A percentile compares a stretch with the other conserved stretches of the same genome.
Conservation (phyloP, 2,329 filamentous ascomycete species). For the Anisogramma anomala region DNA sequence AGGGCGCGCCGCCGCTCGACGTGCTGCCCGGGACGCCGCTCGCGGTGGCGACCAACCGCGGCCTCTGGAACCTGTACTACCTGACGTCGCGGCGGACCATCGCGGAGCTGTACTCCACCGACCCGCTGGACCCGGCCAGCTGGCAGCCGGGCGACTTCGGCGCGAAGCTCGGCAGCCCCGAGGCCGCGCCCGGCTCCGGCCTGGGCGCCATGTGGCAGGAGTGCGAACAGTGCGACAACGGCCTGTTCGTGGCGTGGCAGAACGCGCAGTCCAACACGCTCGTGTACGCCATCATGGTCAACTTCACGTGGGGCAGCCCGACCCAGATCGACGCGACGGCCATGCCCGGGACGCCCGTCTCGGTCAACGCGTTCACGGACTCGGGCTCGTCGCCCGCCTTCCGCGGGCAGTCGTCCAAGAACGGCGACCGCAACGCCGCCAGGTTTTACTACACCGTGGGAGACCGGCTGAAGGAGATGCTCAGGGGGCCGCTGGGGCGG, state of each 20-base stretch:
- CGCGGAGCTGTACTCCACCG: constrained; percentile 11
- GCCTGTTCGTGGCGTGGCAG: constrained; percentile 13
- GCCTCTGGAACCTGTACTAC: constrained; percentile 13
- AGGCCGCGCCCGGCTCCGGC: constrained; percentile 3
- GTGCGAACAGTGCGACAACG: constrained; percentile 13
- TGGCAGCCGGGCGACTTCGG: constrained; percentile 10
- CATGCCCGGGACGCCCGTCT: constrained; percentile 8
- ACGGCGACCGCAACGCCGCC: constrained; percentile 10
- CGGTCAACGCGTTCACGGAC: constrained; percentile 11
- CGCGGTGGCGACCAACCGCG: constrained; percentile 10
- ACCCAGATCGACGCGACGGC: constrained; percentile 1
- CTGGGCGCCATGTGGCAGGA: constrained; percentile 13
- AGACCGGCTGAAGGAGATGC: constrained; percentile 7
- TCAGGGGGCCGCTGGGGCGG: constrained; percentile 7
- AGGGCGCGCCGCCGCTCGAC: constrained; percentile 2
- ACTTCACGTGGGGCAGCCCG: constrained; percentile 2
- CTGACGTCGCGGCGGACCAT: constrained; percentile 6
- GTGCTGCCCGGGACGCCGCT: constrained; percentile 12
- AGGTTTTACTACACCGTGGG: constrained; percentile 7
- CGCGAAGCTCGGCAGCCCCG: constrained; percentile 1
- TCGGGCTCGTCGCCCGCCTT: not conserved
- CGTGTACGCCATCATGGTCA: constrained; percentile 12
- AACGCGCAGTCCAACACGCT: constrained; percentile 3
- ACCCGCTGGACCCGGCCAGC: not conserved
- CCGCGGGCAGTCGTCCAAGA: too few relatives aligned